A percentile compares a stretch with the other conserved stretches of the same genome.
Conservation (phyloP, 179 eudicot genomes). For the Beta corolliflora region DNA sequence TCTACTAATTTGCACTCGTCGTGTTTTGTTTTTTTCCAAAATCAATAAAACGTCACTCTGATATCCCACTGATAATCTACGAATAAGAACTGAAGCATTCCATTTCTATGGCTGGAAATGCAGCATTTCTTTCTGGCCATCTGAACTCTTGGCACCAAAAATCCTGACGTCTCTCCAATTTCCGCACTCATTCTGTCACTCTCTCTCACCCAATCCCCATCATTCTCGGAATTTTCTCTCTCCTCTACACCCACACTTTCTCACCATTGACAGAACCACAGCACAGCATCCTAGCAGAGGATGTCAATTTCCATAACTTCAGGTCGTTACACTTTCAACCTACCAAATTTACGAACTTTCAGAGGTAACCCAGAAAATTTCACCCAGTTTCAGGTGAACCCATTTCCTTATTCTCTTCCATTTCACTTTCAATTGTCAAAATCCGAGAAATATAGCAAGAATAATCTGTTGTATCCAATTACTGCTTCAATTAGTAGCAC, state of each 20-base stretch:
- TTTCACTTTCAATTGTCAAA: slow-evolving; percentile 30
- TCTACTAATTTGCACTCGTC: too few relatives aligned
- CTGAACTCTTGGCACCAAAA: slow-evolving; percentile 9
- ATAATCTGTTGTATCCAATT: slow-evolving; percentile 25
- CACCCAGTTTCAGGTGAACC: slow-evolving; percentile 56
- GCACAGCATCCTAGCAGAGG: not conserved
- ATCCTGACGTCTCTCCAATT: not conserved
- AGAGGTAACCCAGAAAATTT: slow-evolving; percentile 32
- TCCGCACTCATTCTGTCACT: not conserved
- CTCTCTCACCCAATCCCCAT: not conserved
- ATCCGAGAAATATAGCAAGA: slow-evolving; percentile 24
- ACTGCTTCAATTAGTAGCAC: slow-evolving; percentile 31
- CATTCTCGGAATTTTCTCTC: not conserved
- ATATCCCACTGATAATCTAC: too few relatives aligned
- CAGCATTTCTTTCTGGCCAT: slow-evolving; percentile 6
- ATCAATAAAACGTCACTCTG: too few relatives aligned
- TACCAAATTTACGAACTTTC: slow-evolving; percentile 38
- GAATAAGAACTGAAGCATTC: too few relatives aligned
- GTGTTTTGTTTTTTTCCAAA: too few relatives aligned
- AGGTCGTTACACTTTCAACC: slow-evolving; percentile 39
- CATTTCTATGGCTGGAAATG: slow-evolving; percentile 4
- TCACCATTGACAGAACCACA: not conserved
- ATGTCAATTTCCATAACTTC: slow-evolving; percentile 55
- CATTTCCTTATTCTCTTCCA: slow-evolving; percentile 33
- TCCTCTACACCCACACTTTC: not conserved